Evolutionary conservation across 495 filamentous ascomycete genomes (phyloP).

Genomic region (Penicillium diatomitis): DNA sequence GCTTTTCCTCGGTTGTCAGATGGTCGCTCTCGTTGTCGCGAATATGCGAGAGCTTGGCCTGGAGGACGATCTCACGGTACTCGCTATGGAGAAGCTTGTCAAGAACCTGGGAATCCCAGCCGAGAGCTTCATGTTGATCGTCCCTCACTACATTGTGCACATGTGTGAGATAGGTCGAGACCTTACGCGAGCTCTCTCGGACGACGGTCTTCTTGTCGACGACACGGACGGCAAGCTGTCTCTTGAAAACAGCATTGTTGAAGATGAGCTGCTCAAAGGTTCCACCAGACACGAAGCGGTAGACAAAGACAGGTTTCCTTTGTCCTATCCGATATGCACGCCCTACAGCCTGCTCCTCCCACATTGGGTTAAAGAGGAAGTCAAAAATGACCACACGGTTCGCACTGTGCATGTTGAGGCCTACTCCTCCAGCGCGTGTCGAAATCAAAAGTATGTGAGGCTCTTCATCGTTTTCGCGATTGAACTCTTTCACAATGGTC

Average conservation of each 20-base stretch:
- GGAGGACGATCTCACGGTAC: constrained; percentile 31
- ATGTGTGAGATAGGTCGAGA: constrained; percentile 45
- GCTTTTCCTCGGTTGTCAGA: constrained; percentile 47
- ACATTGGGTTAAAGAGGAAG: constrained; percentile 66
- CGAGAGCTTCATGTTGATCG: constrained; percentile 42
- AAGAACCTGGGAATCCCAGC: constrained; percentile 59
- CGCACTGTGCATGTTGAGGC: constrained; percentile 74
- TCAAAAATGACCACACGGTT: constrained; percentile 89
- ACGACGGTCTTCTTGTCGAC: constrained; percentile 74
- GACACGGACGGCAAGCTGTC: constrained; percentile 64
- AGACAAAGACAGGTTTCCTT: constrained; percentile 73
- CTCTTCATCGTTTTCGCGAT: constrained; percentile 21
- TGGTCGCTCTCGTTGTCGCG: constrained; percentile 45
- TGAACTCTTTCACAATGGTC: constrained; percentile 55
- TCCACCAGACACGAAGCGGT: constrained; percentile 71
- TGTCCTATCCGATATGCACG: constrained; percentile 85
- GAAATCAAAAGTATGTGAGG: constrained; percentile 65
- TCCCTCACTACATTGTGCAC: constrained; percentile 44
- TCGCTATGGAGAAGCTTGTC: constrained; percentile 51
- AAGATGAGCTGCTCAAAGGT: constrained; percentile 68
- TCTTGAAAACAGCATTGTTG: constrained; percentile 70
- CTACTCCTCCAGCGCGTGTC: constrained; percentile 70
- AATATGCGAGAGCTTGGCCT: constrained; percentile 49
- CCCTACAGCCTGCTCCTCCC: constrained; percentile 84
- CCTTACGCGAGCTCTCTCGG: constrained; percentile 42